phyloP scores from a whole-genome alignment of 176 grass and related monocot genomes.

The Olyra latifolia region DNA sequence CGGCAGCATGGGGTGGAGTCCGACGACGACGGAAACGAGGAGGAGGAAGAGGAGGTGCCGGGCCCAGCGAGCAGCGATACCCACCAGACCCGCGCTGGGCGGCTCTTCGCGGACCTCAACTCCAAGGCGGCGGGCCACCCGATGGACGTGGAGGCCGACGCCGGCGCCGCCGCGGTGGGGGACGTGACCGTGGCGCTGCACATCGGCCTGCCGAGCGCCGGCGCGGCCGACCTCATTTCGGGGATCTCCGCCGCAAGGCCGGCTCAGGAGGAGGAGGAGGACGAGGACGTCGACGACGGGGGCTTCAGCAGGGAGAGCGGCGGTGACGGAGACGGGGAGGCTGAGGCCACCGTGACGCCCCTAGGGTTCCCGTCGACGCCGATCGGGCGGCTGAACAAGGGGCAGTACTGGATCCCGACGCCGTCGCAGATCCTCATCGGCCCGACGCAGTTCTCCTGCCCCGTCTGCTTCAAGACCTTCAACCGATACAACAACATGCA shows the following conservation, averaged over 20 bases:
- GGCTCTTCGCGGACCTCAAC: conserved; percentile 46
- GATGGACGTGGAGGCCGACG: conserved; percentile 51
- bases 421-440: conserved; percentile 94
- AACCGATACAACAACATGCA: conserved; percentile 99
- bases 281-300: not conserved
- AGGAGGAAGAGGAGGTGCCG: not conserved
- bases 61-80: not conserved
- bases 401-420: conserved; percentile 96
- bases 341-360: conserved; percentile 22
- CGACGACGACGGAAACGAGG: not conserved
- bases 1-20: not conserved
- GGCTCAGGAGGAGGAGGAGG: not conserved
- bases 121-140: conserved; percentile 33
- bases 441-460: conserved; percentile 91
- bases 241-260: conserved; percentile 17
- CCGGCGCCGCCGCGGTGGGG: not conserved
- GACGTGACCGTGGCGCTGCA: conserved; percentile 71
- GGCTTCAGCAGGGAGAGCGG: not conserved
- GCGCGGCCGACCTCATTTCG: conserved; percentile 50
- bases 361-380: conserved; percentile 64
- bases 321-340: not conserved
- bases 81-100: not conserved
- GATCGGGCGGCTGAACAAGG: conserved; percentile 70
- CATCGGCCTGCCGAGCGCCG: conserved; percentile 66
- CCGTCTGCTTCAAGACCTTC: conserved; percentile 93